A percentile compares a stretch with the other conserved stretches of the same genome.
phyloP scores from a whole-genome alignment of 768 basidiomycete genomes.

The Zangia roseola region DNA sequence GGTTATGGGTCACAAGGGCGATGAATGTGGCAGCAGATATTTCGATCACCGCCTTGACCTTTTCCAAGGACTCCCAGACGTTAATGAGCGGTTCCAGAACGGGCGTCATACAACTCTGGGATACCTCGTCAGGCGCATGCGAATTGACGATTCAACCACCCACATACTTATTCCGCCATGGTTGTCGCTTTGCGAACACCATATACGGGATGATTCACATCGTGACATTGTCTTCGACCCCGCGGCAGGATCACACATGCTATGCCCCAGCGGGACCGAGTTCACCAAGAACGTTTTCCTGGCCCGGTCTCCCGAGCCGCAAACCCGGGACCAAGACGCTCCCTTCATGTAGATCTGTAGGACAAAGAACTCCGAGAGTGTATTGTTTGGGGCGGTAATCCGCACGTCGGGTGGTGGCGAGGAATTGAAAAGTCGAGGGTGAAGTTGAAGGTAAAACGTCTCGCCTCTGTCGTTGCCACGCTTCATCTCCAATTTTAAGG shows the following conservation, averaged over 20 bases:
- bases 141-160: not conserved
- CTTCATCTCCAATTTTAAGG: conserved; percentile 4
- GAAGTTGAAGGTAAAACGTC: too few species aligned
- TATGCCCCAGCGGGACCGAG: not conserved
- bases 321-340: too few species aligned
- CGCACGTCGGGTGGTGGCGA: not conserved
- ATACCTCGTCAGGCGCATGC: conserved; percentile 4
- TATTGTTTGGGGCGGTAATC: conserved; percentile 2
- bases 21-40: not conserved
- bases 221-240: not conserved
- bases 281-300: not conserved
- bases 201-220: conserved; percentile 8
- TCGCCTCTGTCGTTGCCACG: not conserved
- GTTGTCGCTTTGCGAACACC: conserved; percentile 5
- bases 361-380: not conserved
- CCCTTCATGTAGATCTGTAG: conserved; percentile 2
- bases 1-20: not conserved
- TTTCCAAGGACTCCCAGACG: conserved; percentile 11
- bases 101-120: conserved; percentile 14
- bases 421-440: not conserved
- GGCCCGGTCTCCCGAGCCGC: not conserved
- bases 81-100: conserved; percentile 10
- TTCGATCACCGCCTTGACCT: conserved; percentile 7
- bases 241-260: not conserved
- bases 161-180: not conserved